These are phyloP conservation scores for Volvox reticuliferus DNA, from an alignment of 139 green algal species.

Conservation along the genomic window DNA sequence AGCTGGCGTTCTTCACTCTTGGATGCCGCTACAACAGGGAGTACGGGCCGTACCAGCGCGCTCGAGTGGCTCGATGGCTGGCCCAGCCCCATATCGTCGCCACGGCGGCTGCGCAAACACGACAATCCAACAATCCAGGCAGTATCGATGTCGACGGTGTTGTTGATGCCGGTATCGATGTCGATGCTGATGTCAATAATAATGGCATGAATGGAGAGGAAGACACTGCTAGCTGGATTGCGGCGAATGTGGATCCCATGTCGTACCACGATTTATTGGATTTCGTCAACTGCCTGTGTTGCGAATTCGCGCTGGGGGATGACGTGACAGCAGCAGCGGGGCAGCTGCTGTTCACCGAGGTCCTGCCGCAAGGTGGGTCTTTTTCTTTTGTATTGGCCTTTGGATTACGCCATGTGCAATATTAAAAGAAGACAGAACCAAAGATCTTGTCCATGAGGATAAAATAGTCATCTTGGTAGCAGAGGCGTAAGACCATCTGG, in stretches of 20 bases:
- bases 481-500: too few species aligned
- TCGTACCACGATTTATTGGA: constrained; percentile 42
- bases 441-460: too few species aligned
- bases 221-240: not conserved
- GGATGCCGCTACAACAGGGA: constrained; percentile 22
- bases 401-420: too few species aligned
- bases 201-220: not conserved
- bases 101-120: not conserved
- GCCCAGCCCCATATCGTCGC: constrained; percentile 38
- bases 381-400: too few species aligned
- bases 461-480: too few species aligned
- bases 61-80: constrained; percentile 48
- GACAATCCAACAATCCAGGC: not conserved
- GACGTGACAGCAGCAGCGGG: constrained; percentile 29
- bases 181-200: not conserved
- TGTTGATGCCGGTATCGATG: not conserved
- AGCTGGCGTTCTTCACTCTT: constrained; percentile 46
- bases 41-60: constrained; percentile 42
- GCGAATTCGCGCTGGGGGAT: constrained; percentile 54
- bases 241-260: not conserved
- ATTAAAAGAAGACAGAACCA: too few species aligned
- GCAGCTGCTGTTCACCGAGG: constrained; percentile 20
- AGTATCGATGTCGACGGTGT: not conserved
- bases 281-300: constrained; percentile 26
- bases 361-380: constrained; percentile 2